A percentile compares a stretch with the other conserved stretches of the same genome.
phyloP scores from a whole-genome alignment of 2,329 filamentous ascomycete species.

The Ophiocordyceps unilateralis region DNA sequence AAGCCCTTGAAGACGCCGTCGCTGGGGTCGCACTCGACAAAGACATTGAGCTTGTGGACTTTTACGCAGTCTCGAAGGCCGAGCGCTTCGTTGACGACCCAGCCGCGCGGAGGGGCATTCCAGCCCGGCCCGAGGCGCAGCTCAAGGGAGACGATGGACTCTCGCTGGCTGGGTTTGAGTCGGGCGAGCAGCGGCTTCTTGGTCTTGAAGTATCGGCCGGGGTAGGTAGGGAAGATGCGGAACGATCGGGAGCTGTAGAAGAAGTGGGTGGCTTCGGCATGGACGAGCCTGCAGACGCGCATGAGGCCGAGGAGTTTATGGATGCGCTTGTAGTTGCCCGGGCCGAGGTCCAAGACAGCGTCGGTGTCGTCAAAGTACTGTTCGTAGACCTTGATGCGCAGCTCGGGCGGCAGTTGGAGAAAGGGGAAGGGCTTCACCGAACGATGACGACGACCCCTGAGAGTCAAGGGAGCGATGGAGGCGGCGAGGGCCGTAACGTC shows the following conservation, averaged over 20 bases:
- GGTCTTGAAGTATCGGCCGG: conserved; percentile 52
- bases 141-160: conserved; percentile 45
- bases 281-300: conserved; percentile 40
- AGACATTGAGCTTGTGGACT: conserved; percentile 44
- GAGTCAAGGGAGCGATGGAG: conserved; percentile 12
- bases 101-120: conserved; percentile 50
- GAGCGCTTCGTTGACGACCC: conserved; percentile 48
- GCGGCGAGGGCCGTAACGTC: conserved; percentile 20
- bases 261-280: conserved; percentile 44
- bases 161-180: conserved; percentile 41
- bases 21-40: conserved; percentile 57
- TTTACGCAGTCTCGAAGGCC: conserved; percentile 45
- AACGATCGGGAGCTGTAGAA: conserved; percentile 49
- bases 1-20: conserved; percentile 51
- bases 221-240: conserved; percentile 48
- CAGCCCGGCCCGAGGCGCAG: conserved; percentile 58
- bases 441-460: conserved; percentile 13
- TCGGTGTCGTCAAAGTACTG: conserved; percentile 39
- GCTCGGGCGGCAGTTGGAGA: conserved; percentile 48
- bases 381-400: conserved; percentile 52
- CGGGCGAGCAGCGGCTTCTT: conserved; percentile 55
- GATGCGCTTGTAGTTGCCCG: conserved; percentile 44
- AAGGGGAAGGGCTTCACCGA: conserved; percentile 40
- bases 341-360: conserved; percentile 47
- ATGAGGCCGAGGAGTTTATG: conserved; percentile 42